Evolutionary conservation across 148 eudicot genomes (phyloP).

Genomic region (Fagopyrum tataricum): DNA sequence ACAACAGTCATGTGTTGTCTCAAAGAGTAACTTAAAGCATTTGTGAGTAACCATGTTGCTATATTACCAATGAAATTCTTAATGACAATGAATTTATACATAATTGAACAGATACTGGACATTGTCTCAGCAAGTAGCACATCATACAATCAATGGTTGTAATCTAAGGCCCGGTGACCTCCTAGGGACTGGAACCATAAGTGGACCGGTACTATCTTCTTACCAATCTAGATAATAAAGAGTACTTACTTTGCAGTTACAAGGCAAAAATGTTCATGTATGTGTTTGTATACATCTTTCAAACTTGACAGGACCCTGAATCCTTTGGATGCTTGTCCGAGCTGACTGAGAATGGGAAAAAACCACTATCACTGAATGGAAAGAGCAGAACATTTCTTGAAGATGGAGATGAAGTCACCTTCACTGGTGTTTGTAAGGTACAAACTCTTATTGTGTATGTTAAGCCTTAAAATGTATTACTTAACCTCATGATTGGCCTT

Average conservation of each 20-base stretch:
- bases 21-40: too few relatives aligned
- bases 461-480: background rate
- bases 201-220: conserved; percentile 58
- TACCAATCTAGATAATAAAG: background rate
- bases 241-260: background rate
- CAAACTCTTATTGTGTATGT: too few relatives aligned
- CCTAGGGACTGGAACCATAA: conserved; percentile 84
- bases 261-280: background rate
- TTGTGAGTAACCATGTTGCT: background rate
- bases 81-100: too few relatives aligned
- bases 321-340: conserved; percentile 61
- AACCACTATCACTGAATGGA: conserved; percentile 48
- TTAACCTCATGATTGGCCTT: background rate
- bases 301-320: conserved; percentile 30
- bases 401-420: conserved; percentile 88
- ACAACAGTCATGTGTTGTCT: too few relatives aligned
- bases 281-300: too few relatives aligned
- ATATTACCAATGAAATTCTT: background rate
- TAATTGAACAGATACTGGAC: conserved; percentile 66
- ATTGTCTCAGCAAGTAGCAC: conserved; percentile 86
- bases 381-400: conserved; percentile 62
- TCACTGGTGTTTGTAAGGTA: conserved; percentile 79
- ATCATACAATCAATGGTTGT: conserved; percentile 88
- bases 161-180: conserved; percentile 96
- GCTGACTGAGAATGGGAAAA: conserved; percentile 75